These are phyloP conservation scores for Clavispora asparagi DNA, from an alignment of 805 yeast species.

Conservation along the genomic window DNA sequence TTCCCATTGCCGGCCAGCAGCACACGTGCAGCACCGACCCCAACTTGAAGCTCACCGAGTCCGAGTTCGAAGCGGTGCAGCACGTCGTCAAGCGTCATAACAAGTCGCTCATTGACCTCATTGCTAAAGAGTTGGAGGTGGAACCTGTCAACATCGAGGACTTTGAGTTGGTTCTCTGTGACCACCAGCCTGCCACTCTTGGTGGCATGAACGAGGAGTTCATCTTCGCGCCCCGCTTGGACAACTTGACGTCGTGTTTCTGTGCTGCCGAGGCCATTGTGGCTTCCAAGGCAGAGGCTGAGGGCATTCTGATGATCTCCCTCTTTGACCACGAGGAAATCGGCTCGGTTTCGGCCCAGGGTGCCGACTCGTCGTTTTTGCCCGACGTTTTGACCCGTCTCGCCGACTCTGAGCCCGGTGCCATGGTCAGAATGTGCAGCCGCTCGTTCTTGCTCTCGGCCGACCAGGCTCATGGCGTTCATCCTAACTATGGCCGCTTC, in stretches of 20 bases:
- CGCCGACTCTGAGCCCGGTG: constrained; percentile 28
- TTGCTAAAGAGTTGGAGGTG: constrained; percentile 62
- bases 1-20: constrained; percentile 74
- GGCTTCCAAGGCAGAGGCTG: constrained; percentile 44
- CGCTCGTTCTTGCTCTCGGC: constrained; percentile 81
- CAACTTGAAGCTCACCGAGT: constrained; percentile 41
- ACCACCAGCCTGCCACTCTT: constrained; percentile 73
- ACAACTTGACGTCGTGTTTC: constrained; percentile 84
- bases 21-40: constrained; percentile 48
- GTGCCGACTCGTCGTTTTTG: constrained; percentile 89
- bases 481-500: constrained; percentile 78
- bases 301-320: constrained; percentile 68
- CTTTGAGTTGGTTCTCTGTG: constrained; percentile 82
- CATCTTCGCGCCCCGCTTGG: constrained; percentile 86
- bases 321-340: constrained; percentile 95
- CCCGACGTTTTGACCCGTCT: constrained; percentile 74
- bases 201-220: constrained; percentile 93
- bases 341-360: constrained; percentile 92
- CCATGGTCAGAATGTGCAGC: constrained; percentile 47
- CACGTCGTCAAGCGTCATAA: constrained; percentile 72
- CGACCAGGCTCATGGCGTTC: constrained; percentile 96
- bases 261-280: constrained; percentile 71
- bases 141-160: constrained; percentile 65
- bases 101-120: constrained; percentile 57
- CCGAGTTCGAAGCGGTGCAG: constrained; percentile 61